Base-by-base conservation (phyloP, 2,329 filamentous ascomycete species). In the Aspergillus transmontanensis region DNA sequence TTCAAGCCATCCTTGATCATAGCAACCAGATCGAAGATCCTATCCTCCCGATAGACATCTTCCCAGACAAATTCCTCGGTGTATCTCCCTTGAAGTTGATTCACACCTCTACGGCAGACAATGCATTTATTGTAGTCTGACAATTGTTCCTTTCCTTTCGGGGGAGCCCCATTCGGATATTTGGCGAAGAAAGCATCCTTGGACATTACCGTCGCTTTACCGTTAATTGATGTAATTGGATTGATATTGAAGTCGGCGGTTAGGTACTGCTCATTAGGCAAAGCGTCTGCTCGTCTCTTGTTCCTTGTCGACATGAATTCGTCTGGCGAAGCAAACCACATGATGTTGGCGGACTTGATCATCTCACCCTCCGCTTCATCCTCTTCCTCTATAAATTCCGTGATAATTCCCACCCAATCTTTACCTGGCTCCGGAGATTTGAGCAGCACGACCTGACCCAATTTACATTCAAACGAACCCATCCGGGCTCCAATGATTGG, bases 31-130 rank as follows among this genome's bases (percentile, higher is more conserved):
- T 83, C 75, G 55, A 86, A 85, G 34, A 97, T 83, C 66, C 90
- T 82, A 36, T 83, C 82, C n/a, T 88, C 88, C 0, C 81, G 83
- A 70, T 92, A 96, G 2, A 96, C 79, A 50, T 97, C 88, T 73
- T 97, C 93, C 95, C 95, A 99, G 1, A 86, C 76, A 68, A 99
- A 97, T 71, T 97, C 93, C 16, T 95, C 88, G 0, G 94, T 97
- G 75, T 98, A 99, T 26, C 89, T 93, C 23, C 93, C 90, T 28
- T 94, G 96, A 63, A 93, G 85, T 14, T 92, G 91, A 74, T 96
- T 96, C 73, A 94, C 96, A 26, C 93, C 95, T 75, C 94, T 85
- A 58, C 94, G 89, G 73, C 95, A 98, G 56, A 98, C 80, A 72
- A 98, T 98, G 21, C 91, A 88, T 78, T 96, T 97, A 67, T 92